Base-by-base conservation (phyloP, 768 basidiomycete species). In the Suillus bovinus region DNA sequence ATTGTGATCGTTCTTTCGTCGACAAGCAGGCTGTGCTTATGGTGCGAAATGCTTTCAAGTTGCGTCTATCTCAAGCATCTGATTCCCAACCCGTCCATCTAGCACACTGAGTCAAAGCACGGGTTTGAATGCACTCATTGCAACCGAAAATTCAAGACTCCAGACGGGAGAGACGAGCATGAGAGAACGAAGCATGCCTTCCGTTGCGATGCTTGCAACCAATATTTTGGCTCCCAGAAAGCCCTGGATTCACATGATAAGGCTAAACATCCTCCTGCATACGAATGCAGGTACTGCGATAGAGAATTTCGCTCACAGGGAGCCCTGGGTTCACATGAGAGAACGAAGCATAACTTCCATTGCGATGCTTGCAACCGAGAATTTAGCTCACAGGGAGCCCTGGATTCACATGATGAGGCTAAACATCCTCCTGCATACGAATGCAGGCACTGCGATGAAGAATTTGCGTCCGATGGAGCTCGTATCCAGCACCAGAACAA, bases 1-100 rank as follows among this genome's bases (percentile, higher is more conserved):
- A 5, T 7, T 75, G 72, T 62, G 44, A 50, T 29, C 64, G 73
- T 31, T 41, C 2, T 16, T 73, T 75, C 47, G 36, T 20, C 4
- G 31, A 71, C 53, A 36, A 33, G 0, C 5, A 59, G 0, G 70
- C 53, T 22, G 0, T 74, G 17, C 34, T 14, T 13, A 59, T 56
- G 66, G 72, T 75, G 20, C 20, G 50, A 58, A 58, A 17, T 29
- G 5, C 60, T 62, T 33, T 34, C 8, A 7, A 34, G 8, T 10
- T 10, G 33, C 31, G 11, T 34, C n/a, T 38, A 20, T 27, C 39
- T 22, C 27, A 27, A n/a, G 11, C 27, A 10, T 39, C 27, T 33
- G 2, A 24, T 8, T 47, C 39, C 46, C 2, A 47, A 31, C 13
- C 13, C 11, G 8, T 33, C 16, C 24, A 20, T 62, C 33, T 41